These are phyloP conservation scores for Apiospora aurea DNA, from an alignment of 2,329 filamentous ascomycete species.

Conservation along the genomic window DNA sequence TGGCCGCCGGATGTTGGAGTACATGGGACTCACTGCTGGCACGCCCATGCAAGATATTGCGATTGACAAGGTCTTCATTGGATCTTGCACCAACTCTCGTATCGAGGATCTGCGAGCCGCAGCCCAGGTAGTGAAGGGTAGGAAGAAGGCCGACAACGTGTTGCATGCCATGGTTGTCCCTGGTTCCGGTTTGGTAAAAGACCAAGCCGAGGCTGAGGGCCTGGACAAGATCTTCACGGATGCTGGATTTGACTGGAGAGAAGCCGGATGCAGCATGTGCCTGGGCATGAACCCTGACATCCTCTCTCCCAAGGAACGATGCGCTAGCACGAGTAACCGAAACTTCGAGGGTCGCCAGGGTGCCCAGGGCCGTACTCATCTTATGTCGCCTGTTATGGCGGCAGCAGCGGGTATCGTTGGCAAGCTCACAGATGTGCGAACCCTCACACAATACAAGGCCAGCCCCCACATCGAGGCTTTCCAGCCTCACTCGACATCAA, in stretches of 20 bases:
- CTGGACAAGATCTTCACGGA: conserved; percentile 91
- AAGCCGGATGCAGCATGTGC: conserved; percentile 99
- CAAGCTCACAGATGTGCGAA: conserved; percentile 90
- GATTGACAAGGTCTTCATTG: conserved; percentile 97
- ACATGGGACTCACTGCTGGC: conserved; percentile 91
- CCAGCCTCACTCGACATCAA: conserved; percentile 41
- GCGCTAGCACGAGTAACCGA: conserved; percentile 93
- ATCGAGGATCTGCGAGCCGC: conserved; percentile 95
- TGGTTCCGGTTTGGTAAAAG: conserved; percentile 92
- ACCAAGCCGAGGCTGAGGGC: conserved; percentile 88
- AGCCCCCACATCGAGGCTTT: conserved; percentile 67
- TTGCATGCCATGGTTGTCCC: conserved; percentile 97
- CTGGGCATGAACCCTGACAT: conserved; percentile 99
- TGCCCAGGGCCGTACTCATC: conserved; percentile 86
- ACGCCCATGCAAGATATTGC: conserved; percentile 91
- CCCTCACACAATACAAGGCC: conserved; percentile 69
- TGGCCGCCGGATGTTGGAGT: conserved; percentile 84
- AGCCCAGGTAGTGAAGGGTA: conserved; percentile 84
- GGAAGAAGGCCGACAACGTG: conserved; percentile 85
- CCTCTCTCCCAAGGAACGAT: conserved; percentile 87
- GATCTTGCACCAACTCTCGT: conserved; percentile 95
- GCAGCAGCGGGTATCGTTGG: conserved; percentile 89
- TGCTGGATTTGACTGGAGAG: conserved; percentile 96
- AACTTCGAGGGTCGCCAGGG: conserved; percentile 98
- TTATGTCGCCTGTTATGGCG: conserved; percentile 98